These are phyloP conservation scores for Cystobasidium ongulense DNA, from an alignment of 768 basidiomycete genomes.

Conservation along the genomic window DNA sequence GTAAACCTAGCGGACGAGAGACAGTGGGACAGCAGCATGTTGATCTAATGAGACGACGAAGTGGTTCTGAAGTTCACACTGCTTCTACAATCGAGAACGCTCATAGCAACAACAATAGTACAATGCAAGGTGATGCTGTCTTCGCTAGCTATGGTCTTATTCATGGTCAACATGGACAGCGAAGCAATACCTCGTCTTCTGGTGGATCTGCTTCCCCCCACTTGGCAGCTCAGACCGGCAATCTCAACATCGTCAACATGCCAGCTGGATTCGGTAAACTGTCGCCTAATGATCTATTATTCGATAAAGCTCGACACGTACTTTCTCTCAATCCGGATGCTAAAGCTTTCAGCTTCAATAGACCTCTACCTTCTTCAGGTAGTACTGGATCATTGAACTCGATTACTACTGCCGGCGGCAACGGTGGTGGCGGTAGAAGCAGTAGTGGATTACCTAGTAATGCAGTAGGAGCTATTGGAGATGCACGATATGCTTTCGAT, in stretches of 20 bases:
- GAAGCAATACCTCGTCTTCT: conserved; percentile 3
- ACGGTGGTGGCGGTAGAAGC: neutral
- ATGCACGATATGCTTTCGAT: neutral
- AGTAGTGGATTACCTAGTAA: neutral
- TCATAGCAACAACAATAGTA: neutral
- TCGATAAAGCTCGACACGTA: conserved; percentile 39
- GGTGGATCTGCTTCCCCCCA: conserved; percentile 30
- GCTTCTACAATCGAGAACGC: neutral
- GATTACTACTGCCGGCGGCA: neutral
- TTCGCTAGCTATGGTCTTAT: neutral
- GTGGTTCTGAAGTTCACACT: neutral
- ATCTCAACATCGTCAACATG: neutral
- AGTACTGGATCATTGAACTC: neutral
- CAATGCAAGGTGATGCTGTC: neutral
- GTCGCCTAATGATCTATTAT: conserved; percentile 30
- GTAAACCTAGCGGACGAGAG: conserved; percentile 2
- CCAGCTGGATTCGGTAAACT: conserved; percentile 11
- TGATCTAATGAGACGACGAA: neutral
- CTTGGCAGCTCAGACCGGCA: neutral
- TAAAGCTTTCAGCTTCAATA: conserved; percentile 38
- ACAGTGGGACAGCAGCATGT: neutral
- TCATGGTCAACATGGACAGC: neutral
- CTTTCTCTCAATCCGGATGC: conserved; percentile 42
- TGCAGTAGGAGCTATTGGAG: conserved; percentile 2
- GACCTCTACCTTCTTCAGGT: conserved; percentile 19